Percentiles rank a stretch among this genome's conserved stretches.
phyloP scores from a whole-genome alignment of 352 stramenopile species.

The Globisporangium carolinianum region DNA sequence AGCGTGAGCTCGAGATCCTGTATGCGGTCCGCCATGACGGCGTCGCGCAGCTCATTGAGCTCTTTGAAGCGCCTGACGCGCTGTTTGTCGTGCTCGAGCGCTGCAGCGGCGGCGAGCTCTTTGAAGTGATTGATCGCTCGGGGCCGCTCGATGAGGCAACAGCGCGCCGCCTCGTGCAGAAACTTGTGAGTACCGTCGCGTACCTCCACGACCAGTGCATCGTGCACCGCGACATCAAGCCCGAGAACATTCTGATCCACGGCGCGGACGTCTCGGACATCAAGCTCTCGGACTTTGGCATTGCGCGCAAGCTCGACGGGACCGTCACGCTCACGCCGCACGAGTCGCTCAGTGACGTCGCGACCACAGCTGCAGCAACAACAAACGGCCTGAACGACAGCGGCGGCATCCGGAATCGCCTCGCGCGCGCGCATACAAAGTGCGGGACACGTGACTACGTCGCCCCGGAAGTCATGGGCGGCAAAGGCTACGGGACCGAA shows the following conservation, averaged over 20 bases:
- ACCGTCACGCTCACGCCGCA: constrained; percentile 57
- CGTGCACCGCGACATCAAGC: constrained; percentile 84
- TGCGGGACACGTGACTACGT: constrained; percentile 82
- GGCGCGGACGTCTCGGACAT: constrained; percentile 62
- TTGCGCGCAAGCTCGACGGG: constrained; percentile 64
- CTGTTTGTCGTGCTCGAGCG: constrained; percentile 81
- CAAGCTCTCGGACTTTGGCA: constrained; percentile 82
- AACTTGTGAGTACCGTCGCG: constrained; percentile 69
- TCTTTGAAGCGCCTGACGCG: constrained; percentile 69
- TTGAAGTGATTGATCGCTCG: constrained; percentile 74
- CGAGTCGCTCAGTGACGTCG: constrained; percentile 54
- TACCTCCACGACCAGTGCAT: constrained; percentile 83
- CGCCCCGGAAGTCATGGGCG: constrained; percentile 76
- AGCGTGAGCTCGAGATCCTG: constrained; percentile 86
- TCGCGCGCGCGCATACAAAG: constrained; percentile 71
- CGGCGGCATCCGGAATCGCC: constrained; percentile 51
- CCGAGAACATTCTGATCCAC: constrained; percentile 76
- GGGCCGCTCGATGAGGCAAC: constrained; percentile 61
- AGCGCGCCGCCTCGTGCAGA: constrained; percentile 59
- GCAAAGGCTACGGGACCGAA: constrained; percentile 91
- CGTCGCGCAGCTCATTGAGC: constrained; percentile 69
- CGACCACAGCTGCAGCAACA: constrained; percentile 19
- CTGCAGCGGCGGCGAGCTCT: constrained; percentile 58
- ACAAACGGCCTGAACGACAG: constrained; percentile 19
- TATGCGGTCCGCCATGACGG: constrained; percentile 62